Conservation (phyloP, 768 basidiomycete genomes). For the Mycena galericulata region DNA sequence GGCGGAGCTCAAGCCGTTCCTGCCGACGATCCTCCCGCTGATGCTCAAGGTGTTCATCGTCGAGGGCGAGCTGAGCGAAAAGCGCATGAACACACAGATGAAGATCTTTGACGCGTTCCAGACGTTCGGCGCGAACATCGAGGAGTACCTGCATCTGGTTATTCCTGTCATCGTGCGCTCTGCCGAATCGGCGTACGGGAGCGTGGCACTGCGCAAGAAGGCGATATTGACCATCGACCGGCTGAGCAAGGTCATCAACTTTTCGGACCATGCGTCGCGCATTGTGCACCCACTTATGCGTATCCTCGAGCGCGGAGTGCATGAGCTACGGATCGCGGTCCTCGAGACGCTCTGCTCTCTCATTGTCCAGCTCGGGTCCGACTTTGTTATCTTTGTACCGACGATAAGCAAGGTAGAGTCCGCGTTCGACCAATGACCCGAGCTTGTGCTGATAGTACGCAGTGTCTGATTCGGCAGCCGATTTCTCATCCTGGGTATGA, state of each 20-base stretch:
- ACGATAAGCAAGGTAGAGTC: constrained; percentile 91
- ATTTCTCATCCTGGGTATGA: constrained; percentile 90
- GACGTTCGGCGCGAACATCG: constrained; percentile 96
- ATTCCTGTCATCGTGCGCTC: constrained; percentile 94
- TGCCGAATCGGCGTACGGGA: constrained; percentile 85
- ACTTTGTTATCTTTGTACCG: constrained; percentile 97
- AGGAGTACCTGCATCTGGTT: constrained; percentile 97
- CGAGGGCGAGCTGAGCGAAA: constrained; percentile 89
- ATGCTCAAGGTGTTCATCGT: constrained; percentile 83
- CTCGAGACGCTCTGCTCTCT: constrained; percentile 95
- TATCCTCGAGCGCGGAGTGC: constrained; percentile 77
- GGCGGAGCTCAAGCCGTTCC: constrained; percentile 96
- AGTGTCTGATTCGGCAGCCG: constrained; percentile 83
- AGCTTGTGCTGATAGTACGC: not conserved
- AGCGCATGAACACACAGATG: constrained; percentile 81
- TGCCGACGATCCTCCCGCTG: constrained; percentile 91
- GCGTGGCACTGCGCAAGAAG: constrained; percentile 81
- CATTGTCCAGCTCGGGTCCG: constrained; percentile 92
- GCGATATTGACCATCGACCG: constrained; percentile 94
- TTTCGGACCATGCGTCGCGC: constrained; percentile 96
- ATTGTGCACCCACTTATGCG: constrained; percentile 97
- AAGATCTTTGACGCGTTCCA: constrained; percentile 96
- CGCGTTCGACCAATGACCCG: not conserved
- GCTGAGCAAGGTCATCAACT: constrained; percentile 92
- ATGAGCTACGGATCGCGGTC: constrained; percentile 85